phyloP scores from a whole-genome alignment of 768 basidiomycete genomes.

The Mycena galopus region DNA sequence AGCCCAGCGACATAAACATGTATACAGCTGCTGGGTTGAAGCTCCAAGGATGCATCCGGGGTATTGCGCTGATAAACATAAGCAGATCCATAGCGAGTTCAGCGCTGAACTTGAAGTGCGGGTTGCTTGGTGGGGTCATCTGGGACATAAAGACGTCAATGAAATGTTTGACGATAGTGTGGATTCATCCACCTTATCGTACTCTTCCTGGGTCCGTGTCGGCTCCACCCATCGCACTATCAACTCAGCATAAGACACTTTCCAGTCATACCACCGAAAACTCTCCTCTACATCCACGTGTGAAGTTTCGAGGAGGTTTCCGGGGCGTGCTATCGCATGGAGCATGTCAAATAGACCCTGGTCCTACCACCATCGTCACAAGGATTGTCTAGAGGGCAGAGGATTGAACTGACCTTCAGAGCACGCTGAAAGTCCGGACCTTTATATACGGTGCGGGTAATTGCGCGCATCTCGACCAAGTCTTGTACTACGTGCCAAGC shows the following conservation, averaged over 20 bases:
- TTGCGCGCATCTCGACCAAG: background rate
- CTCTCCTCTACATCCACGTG: slow-evolving; percentile 3
- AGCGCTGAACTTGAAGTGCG: background rate
- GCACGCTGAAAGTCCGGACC: background rate
- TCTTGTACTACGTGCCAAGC: background rate
- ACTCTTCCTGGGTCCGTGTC: background rate
- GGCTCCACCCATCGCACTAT: background rate
- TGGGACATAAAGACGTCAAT: too few species aligned
- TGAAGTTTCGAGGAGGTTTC: background rate
- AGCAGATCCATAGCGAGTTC: background rate
- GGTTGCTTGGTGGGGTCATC: too few species aligned
- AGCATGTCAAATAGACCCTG: background rate
- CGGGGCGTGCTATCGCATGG: background rate
- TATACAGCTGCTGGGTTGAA: slow-evolving; percentile 4
- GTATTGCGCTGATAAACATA: background rate
- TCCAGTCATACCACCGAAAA: slow-evolving; percentile 5
- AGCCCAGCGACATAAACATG: background rate
- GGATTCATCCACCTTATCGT: background rate
- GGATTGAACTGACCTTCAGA: background rate
- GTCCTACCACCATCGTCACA: too few species aligned
- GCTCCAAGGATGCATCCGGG: slow-evolving; percentile 4
- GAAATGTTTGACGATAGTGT: too few species aligned
- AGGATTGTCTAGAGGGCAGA: background rate
- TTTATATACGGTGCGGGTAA: background rate
- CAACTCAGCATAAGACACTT: background rate